Evolutionary conservation across 768 basidiomycete species (phyloP), one percentile per base, ranked within the genome.

Genomic region (Cystoderma amianthinum): DNA sequence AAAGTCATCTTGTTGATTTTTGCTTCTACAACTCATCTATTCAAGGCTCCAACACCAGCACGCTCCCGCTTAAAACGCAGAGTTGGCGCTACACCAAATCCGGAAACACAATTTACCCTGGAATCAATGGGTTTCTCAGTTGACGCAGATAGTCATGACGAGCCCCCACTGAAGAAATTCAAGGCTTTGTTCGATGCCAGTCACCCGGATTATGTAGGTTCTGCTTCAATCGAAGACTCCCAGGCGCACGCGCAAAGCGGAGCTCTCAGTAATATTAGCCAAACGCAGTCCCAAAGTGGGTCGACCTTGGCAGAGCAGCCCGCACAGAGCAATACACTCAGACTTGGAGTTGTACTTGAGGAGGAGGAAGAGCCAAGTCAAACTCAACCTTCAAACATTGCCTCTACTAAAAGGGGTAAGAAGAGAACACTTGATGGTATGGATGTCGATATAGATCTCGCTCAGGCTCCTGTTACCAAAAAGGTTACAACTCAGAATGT

Each of bases 111-210:
- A 36, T 10, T 32, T 50, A 41, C 13, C 41, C 50, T 2, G 55
- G 45, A 12, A 49, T 58, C 2, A 44, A 40, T 13, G 52, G 54
- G 19, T 46, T 47, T 13, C 38, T 53, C 4, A 43, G 52, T 48
- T 42, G 1, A 42, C 59, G 6, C 54, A 56, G 13, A 58, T 61
- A 30, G 54, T 41, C 53, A 13, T 47, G n/a, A 45, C 43, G 79
- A 80, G 46, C 84, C 80, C 0, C 74, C 80, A 2, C 56, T 75
- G 19, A 86, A 86, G 53, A 83, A 77, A 56, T 84, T 80, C 64
- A 81, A 77, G 49, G 75, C 78, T 0, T 63, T 86, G 9, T 86
- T 84, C 46, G 84, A 86, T 13, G 74, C 77, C 6, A 80, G 67
- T 32, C 67, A 80, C 51, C 80, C 78, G 20, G 68, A 68, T 18